Evolutionary conservation across 106 monocot species (phyloP).

Genomic region (Alisma plantagoaquatica): DNA sequence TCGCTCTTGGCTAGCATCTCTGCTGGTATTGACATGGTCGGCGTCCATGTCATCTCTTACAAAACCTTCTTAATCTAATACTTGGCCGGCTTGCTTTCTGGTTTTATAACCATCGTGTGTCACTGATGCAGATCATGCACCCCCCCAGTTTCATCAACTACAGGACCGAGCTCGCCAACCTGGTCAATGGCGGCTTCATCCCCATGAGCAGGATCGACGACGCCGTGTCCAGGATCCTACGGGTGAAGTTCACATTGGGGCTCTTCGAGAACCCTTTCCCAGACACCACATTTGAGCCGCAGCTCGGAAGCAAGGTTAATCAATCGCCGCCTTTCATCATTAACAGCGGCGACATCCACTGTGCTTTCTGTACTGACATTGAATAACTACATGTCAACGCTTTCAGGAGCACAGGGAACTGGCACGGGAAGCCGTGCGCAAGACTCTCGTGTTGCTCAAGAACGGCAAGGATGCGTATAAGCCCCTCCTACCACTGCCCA

Average conservation of each 20-base stretch:
- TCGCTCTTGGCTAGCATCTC: slow-evolving; percentile 7
- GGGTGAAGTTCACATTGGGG: slow-evolving; percentile 56
- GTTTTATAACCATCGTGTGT: not conserved
- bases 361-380: no score
- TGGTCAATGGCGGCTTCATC: slow-evolving; percentile 23
- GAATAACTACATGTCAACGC: no score
- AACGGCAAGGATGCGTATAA: slow-evolving; percentile 9
- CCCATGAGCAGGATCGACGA: slow-evolving; percentile 55
- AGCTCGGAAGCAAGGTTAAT: slow-evolving; percentile 54
- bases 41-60: not conserved
- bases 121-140: slow-evolving; percentile 40
- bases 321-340: no score
- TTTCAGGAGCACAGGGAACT: slow-evolving; percentile 23
- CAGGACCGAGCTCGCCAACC: slow-evolving; percentile 25
- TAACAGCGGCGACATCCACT: no score
- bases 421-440: slow-evolving; percentile 29
- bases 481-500: slow-evolving; percentile 9
- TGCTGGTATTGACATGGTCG: slow-evolving; percentile 20
- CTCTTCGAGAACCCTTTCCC: slow-evolving; percentile 57
- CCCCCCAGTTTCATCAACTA: slow-evolving; percentile 30
- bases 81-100: no score
- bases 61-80: not conserved
- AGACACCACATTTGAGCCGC: slow-evolving; percentile 28
- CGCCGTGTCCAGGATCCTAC: slow-evolving; percentile 57
- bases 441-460: slow-evolving; percentile 17